Conservation (phyloP, 2,329 filamentous ascomycete genomes). For the Madurella fahalii region DNA sequence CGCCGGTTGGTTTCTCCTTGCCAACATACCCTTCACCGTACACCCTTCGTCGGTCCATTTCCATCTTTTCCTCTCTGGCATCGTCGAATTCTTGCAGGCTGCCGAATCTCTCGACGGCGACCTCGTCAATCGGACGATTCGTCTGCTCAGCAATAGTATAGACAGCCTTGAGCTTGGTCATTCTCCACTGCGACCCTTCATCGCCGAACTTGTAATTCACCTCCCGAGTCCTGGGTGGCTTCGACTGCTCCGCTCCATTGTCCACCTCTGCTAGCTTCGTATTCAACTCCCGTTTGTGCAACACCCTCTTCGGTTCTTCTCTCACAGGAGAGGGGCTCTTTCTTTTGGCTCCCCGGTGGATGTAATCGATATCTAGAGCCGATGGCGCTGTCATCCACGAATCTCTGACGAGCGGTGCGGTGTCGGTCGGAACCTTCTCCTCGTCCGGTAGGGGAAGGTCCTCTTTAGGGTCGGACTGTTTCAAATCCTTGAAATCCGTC, state of each 20-base stretch:
- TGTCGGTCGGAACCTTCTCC: conserved; percentile 35
- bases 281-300: conserved; percentile 82
- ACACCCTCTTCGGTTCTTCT: conserved; percentile 63
- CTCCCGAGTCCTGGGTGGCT: conserved; percentile 53
- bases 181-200: conserved; percentile 85
- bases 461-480: conserved; percentile 45
- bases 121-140: conserved; percentile 69
- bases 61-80: conserved; percentile 86
- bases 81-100: conserved; percentile 83
- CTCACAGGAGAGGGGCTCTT: conserved; percentile 50
- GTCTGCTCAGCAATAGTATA: conserved; percentile 75
- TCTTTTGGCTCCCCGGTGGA: conserved; percentile 56
- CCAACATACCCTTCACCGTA: conserved; percentile 83
- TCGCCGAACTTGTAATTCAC: conserved; percentile 87
- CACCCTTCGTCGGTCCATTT: conserved; percentile 74
- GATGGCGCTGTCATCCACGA: conserved; percentile 93
- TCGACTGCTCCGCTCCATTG: conserved; percentile 53
- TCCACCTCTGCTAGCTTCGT: conserved; percentile 54
- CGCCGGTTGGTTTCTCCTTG: conserved; percentile 82
- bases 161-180: conserved; percentile 87
- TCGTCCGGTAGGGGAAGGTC: conserved; percentile 51
- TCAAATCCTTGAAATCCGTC: conserved; percentile 36
- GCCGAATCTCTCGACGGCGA: conserved; percentile 79
- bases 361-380: conserved; percentile 77
- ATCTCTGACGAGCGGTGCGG: conserved; percentile 60